These are phyloP conservation scores for Plectranthus barbatus DNA, from an alignment of 257 asterid genomes.

Conservation along the genomic window DNA sequence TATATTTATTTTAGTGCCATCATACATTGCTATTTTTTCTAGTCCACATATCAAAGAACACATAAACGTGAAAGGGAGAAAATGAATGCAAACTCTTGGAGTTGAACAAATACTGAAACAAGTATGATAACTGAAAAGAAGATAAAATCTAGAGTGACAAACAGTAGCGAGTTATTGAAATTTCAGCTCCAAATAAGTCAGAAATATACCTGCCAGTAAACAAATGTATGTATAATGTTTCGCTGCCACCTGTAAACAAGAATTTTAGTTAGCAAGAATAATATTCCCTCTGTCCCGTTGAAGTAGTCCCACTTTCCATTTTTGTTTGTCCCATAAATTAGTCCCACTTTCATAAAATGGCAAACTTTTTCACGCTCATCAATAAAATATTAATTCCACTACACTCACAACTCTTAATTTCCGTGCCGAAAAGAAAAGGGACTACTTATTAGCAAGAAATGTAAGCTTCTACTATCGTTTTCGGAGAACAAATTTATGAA, in stretches of 20 bases:
- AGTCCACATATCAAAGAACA: neutral
- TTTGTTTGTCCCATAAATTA: too few species aligned
- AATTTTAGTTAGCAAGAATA: neutral
- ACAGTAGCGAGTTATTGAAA: neutral
- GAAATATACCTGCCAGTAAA: conserved; percentile 76
- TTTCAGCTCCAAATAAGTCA: conserved; percentile 2
- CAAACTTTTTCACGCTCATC: too few species aligned
- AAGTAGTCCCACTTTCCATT: too few species aligned
- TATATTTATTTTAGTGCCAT: too few species aligned
- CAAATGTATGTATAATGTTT: conserved; percentile 64
- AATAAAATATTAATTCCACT: too few species aligned
- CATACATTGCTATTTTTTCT: too few species aligned
- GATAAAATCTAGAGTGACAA: neutral
- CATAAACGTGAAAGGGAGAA: neutral
- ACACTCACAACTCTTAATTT: too few species aligned
- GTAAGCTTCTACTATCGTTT: neutral
- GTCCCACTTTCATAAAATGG: too few species aligned
- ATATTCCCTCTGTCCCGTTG: too few species aligned
- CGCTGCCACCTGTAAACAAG: conserved; percentile 71
- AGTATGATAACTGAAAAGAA: neutral
- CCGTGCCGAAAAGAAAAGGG: too few species aligned
- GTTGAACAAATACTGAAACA: neutral
- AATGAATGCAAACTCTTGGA: neutral
- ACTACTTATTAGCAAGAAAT: neutral
- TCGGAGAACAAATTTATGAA: neutral